Evolutionary conservation across 1,284 basidiomycete genomes (phyloP), one percentile per base, ranked within the genome.

Genomic region (Xerocomus amazonicus): DNA sequence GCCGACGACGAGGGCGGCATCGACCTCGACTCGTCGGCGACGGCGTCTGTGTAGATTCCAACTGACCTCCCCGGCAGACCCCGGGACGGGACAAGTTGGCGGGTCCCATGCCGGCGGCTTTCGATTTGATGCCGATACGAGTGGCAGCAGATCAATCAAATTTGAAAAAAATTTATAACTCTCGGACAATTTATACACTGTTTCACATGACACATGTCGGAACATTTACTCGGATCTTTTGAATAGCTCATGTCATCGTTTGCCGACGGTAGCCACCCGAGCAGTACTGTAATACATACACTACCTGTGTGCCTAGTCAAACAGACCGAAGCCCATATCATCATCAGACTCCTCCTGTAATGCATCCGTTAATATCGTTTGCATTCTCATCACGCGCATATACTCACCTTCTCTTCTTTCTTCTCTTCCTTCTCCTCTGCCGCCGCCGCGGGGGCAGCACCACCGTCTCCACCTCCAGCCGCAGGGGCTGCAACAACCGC

Each of bases 261-360:
- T 65, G 43, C 62, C 66, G 62, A 52, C 66, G 62, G n/a, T n/a
- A n/a, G n/a, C n/a, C n/a, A n/a, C n/a, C n/a, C n/a, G 62, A 51
- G 61, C 47, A 43, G 40, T 41, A 23, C 19, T 23, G 4, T 33
- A 9, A 7, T 29, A 35, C 43, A 42, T n/a, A 49, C 41, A 42
- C 33, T 38, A 43, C 48, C 28, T 17, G 10, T n/a, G 33, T 41
- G 12, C 42, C 57, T 86, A 94, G 78, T 95, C 92, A 80, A 95
- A 95, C 57, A 95, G 82, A 78, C 92, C 92, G 75, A 95, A 95
- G 78, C 92, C 88, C 88, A 91, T 90, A 70, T 91, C 89, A 55
- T 91, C 89, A 75, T 91, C 88, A 51, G 87, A 90, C 69, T 91
- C 89, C 72, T 90, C 87, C 85, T 90, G 68, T 52, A 61, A 3